Evolutionary conservation across 129 eudicot species (phyloP), one percentile per base, ranked within the genome.

Genomic region (Deinandra increscens): DNA sequence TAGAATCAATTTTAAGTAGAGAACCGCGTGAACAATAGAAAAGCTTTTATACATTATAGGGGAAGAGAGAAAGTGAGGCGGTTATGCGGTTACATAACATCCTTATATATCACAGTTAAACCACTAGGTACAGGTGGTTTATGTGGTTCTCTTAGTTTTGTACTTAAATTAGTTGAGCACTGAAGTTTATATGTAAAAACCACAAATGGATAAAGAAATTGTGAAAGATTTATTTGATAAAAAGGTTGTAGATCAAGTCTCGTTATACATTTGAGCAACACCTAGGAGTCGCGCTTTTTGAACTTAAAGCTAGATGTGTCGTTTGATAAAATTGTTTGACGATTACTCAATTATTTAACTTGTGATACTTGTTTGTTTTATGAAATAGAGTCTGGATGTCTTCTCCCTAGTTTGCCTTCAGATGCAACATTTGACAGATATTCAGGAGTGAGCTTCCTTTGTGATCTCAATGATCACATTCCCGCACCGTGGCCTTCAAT

Each of bases 401-500:
- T 93, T 75, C 83, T 92, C 75, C 96, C 96, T 26, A 92, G 98
- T 73, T 81, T 88, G 88, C 98, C 98, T 43, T 89, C 98, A 23
- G 98, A 93, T 76, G 95, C 83, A 62, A 85, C 87, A 51, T 85
- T 89, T 50, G 98, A 93, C 79, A 50, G 61, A 66, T 68, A 76
- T 62, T 64, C 97, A 34, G 98, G 98, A 20, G 78, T 87, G 65
- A 89, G 90, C 80, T 93, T 93, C 74, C 83, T 89, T 39, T 93
- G 98, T 80, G 98, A 93, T 80, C 74, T 93, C 56, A 93, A 93
- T 22, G 98, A 93, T 76, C 92, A 93, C 77, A 93, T 93, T 72
- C 95, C 97, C 4, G 97, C 98, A 74, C 90, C 96, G 11, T 93
- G 98, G 98, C 98, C 98, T 20, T 84, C 95, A 18, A 20, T 84